Conservation (phyloP, 2,329 filamentous ascomycete species). For the Verticillium zaregamsianum region DNA sequence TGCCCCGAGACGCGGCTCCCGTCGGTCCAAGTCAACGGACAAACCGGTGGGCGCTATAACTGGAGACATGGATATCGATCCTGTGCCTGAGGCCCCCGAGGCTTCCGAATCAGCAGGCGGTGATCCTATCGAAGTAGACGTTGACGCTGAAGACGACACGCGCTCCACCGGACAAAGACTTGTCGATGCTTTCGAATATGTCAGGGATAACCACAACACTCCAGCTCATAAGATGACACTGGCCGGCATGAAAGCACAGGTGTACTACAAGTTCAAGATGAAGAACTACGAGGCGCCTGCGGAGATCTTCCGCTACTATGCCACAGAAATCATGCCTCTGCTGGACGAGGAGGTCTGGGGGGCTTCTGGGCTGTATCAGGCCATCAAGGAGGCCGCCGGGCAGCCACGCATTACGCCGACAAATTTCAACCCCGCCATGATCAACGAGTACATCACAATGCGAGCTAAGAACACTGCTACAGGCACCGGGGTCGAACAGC, state of each 20-base stretch:
- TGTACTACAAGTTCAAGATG: slow-evolving; percentile 33
- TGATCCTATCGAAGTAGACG: neutral
- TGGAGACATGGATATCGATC: slow-evolving; percentile 11
- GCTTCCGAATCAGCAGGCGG: neutral
- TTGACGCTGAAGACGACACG: slow-evolving; percentile 4
- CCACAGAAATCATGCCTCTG: slow-evolving; percentile 22
- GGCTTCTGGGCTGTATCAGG: slow-evolving; percentile 22
- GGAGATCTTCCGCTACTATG: slow-evolving; percentile 32
- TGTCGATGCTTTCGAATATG: slow-evolving; percentile 20
- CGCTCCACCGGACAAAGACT: slow-evolving; percentile 11
- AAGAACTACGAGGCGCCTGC: slow-evolving; percentile 22
- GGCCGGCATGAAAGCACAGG: slow-evolving; percentile 23
- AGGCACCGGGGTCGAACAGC: neutral
- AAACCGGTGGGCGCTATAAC: slow-evolving; percentile 5
- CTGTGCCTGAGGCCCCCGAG: neutral
- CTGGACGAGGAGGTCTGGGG: slow-evolving; percentile 20
- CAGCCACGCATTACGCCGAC: slow-evolving; percentile 2
- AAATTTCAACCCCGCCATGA: slow-evolving; percentile 2
- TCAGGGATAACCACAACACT: slow-evolving; percentile 18
- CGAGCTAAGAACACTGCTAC: neutral
- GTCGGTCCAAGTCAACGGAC: slow-evolving; percentile 8
- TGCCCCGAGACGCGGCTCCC: slow-evolving; percentile 1
- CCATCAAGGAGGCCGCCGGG: slow-evolving; percentile 17
- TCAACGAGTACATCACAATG: neutral
- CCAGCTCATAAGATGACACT: slow-evolving; percentile 16